Conservation (phyloP, 768 basidiomycete genomes). For the Mycena rebaudengoi region DNA sequence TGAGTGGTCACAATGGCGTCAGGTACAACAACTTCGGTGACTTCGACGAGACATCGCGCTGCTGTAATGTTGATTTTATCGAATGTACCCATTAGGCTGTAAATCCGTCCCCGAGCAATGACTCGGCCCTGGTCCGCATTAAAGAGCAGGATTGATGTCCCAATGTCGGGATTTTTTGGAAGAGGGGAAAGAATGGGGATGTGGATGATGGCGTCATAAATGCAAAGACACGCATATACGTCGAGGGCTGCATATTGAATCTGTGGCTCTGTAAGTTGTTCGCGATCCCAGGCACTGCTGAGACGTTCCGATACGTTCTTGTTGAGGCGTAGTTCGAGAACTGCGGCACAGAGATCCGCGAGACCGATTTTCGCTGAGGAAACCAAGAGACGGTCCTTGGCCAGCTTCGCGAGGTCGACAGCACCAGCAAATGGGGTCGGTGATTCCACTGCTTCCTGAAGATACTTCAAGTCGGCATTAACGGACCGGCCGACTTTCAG, state of each 20-base stretch:
- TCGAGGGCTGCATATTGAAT: background rate
- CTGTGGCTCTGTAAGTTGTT: background rate
- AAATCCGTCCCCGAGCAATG: background rate
- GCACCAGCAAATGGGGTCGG: conserved; percentile 1
- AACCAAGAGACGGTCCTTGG: conserved; percentile 32
- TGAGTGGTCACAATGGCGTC: background rate
- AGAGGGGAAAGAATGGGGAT: background rate
- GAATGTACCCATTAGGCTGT: background rate
- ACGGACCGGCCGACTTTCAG: background rate
- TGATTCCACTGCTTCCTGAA: background rate
- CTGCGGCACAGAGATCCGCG: conserved; percentile 37
- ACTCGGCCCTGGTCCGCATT: background rate
- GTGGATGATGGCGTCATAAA: background rate
- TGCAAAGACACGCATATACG: background rate
- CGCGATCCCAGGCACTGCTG: conserved; percentile 18
- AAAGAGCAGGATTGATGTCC: background rate
- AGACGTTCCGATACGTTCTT: conserved; percentile 28
- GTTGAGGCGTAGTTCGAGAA: conserved; percentile 32
- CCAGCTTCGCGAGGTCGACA: conserved; percentile 10
- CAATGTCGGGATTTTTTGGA: background rate
- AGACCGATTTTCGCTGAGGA: conserved; percentile 33
- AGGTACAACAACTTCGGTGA: background rate
- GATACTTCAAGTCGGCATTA: background rate
- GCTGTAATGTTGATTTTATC: conserved; percentile 10
- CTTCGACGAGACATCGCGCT: conserved; percentile 22